Evolutionary conservation across 2,329 filamentous ascomycete species (phyloP).

Genomic region (Fusarium pilosicola): DNA sequence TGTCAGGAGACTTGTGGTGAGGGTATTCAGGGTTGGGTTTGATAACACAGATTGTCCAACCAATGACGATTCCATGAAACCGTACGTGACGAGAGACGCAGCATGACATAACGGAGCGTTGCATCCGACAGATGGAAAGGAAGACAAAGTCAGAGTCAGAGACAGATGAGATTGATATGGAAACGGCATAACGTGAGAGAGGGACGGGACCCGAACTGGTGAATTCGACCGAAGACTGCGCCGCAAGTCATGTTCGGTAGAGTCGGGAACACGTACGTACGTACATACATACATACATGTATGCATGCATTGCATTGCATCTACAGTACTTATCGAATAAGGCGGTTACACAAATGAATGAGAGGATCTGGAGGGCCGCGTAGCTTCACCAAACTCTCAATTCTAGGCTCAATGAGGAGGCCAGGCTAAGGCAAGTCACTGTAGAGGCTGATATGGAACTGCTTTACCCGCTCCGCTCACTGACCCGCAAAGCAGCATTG

Average conservation of each 20-base stretch:
- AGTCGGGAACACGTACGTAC: neutral
- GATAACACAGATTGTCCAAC: neutral
- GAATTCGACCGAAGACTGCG: conserved; percentile 5
- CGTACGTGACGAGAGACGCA: conserved; percentile 13
- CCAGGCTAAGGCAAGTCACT: neutral
- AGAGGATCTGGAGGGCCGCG: neutral
- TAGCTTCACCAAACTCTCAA: neutral
- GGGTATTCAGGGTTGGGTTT: conserved; percentile 22
- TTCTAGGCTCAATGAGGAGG: neutral
- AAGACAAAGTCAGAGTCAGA: neutral
- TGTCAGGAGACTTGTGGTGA: conserved; percentile 31
- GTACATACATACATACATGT: neutral
- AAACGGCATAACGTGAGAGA: conserved; percentile 12
- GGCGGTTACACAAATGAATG: conserved; percentile 3
- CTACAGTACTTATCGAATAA: neutral
- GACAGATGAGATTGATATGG: conserved; percentile 14
- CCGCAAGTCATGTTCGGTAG: neutral
- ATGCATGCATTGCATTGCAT: neutral
- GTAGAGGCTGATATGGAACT: conserved; percentile 21
- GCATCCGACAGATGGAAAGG: conserved; percentile 7
- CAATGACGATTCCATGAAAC: conserved; percentile 9
- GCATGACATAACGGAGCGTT: conserved; percentile 24
- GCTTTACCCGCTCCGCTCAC: conserved; percentile 19
- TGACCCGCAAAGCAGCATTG: neutral
- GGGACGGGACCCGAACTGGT: conserved; percentile 13